A percentile compares a stretch with the other conserved stretches of the same genome.
These are phyloP conservation scores for Exophiala alcalophila DNA, from an alignment of 2,329 filamentous ascomycete species.

Conservation along the genomic window DNA sequence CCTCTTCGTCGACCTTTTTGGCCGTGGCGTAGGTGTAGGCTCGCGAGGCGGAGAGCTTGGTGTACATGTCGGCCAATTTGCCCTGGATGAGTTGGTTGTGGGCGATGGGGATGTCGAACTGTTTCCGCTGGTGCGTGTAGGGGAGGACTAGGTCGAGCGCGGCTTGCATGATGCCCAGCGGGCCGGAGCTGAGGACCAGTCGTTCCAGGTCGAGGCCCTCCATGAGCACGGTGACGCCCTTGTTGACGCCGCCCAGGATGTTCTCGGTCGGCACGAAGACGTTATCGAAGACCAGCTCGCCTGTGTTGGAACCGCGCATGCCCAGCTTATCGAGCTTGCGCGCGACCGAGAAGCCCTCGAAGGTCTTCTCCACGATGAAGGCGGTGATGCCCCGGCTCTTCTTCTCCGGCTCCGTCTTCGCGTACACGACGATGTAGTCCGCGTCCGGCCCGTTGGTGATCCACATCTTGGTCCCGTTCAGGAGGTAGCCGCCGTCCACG, in stretches of 20 bases:
- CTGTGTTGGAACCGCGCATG: constrained; percentile 95
- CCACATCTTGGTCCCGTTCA: constrained; percentile 98
- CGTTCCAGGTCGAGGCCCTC: constrained; percentile 92
- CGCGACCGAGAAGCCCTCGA: constrained; percentile 77
- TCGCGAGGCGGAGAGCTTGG: constrained; percentile 78
- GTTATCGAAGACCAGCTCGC: constrained; percentile 84
- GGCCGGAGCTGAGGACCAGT: constrained; percentile 84
- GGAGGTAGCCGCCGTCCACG: constrained; percentile 77
- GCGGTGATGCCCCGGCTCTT: constrained; percentile 91
- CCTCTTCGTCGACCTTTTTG: constrained; percentile 71
- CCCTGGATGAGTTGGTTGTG: constrained; percentile 93
- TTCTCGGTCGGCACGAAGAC: constrained; percentile 85
- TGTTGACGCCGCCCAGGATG: constrained; percentile 74
- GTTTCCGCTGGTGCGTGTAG: constrained; percentile 82
- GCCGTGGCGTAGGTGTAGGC: constrained; percentile 87
- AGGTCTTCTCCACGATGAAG: constrained; percentile 73
- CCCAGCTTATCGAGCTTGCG: constrained; percentile 96
- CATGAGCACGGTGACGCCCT: constrained; percentile 89
- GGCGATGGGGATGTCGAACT: constrained; percentile 82
- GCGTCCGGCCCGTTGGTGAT: constrained; percentile 97
- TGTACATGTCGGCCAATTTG: constrained; percentile 96
- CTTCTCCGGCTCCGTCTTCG: constrained; percentile 79
- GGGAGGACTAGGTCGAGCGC: constrained; percentile 81
- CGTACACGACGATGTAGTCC: constrained; percentile 92
- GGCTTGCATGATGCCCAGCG: constrained; percentile 91